Evolutionary conservation across 1,139 yeast genomes (phyloP), one percentile per base, ranked within the genome.

Genomic region (Kodamaea suecica): DNA sequence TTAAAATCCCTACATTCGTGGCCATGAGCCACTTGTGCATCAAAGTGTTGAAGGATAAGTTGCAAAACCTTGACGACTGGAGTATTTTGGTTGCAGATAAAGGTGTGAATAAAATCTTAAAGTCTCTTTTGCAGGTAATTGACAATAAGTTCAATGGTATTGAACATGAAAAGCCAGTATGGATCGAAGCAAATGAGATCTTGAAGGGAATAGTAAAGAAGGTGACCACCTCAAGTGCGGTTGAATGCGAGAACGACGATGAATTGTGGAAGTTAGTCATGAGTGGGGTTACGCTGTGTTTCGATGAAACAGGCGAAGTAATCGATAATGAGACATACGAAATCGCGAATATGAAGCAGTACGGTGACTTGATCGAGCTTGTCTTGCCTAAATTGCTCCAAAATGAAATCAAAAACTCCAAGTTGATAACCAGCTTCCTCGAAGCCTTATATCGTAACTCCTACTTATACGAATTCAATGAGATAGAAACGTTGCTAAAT

Each of bases 1-100:
- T 63, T 8, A 77, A 76, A 39, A 64, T 76, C 19, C 92, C 95
- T 2, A 73, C 87, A 0, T 87, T 82, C 51, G 70, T 79, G 25
- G 78, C 87, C 0, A 59, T 83, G 3, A 75, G 92, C 44, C 70
- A 70, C 36, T 51, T 58, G 19, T 68, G 85, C 1, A 61, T 80
- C 36, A 58, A 56, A 9, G 45, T 73, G 6, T 49, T 85, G 17
- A 48, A 53, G 3, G 44, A 44, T 0, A 66, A 67, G 26, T 40
- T 84, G 12, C 44, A 49, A 0, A 37, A 47, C 1, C 44, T 70
- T 1, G 40, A 40, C 0, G 64, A 67, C 34, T 59, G 67, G 27
- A 42, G 51, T 1, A 49, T 57, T 0, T 53, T 78, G 15, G 45
- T 80, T 2, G 49, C 61, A 7, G 78, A 78, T 41, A 71, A 69